Percentiles rank a stretch among this genome's conserved stretches.
Conservation (phyloP, 2,329 filamentous ascomycete genomes). For the Cryphonectria japonica region DNA sequence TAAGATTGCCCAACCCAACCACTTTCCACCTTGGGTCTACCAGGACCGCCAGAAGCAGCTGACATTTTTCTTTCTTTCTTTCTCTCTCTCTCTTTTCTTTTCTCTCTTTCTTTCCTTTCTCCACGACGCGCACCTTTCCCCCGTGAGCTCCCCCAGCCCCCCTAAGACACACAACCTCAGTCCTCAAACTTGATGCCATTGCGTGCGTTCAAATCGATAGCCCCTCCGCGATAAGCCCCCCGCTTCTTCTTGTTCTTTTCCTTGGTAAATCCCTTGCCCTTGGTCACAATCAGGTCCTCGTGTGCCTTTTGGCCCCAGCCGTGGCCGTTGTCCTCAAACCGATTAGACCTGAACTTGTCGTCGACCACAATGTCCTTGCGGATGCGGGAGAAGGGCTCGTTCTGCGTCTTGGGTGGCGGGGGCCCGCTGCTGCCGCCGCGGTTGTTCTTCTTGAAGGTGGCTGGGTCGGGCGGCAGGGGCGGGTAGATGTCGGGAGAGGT, state of each 20-base stretch:
- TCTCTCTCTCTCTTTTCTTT: background rate
- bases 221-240: slow-evolving; percentile 86
- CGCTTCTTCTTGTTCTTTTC: slow-evolving; percentile 99
- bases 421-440: slow-evolving; percentile 44
- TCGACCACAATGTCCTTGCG: slow-evolving; percentile 71
- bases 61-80: background rate
- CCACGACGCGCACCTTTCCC: no score
- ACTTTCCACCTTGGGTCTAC: background rate
- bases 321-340: slow-evolving; percentile 69
- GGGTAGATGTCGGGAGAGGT: slow-evolving; percentile 54
- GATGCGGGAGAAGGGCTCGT: slow-evolving; percentile 77
- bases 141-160: background rate
- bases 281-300: slow-evolving; percentile 85
- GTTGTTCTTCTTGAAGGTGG: slow-evolving; percentile 39
- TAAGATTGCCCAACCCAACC: background rate
- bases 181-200: slow-evolving; percentile 96
- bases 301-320: slow-evolving; percentile 89
- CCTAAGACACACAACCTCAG: slow-evolving; percentile 47
- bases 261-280: slow-evolving; percentile 97
- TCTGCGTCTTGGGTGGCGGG: slow-evolving; percentile 53
- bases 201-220: slow-evolving; percentile 79
- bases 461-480: slow-evolving; percentile 58
- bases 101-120: background rate
- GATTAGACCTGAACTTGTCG: slow-evolving; percentile 73
- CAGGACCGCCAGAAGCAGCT: background rate